These are phyloP conservation scores for Takashimella tepidaria DNA, from an alignment of 1,284 basidiomycete species.

Conservation along the genomic window DNA sequence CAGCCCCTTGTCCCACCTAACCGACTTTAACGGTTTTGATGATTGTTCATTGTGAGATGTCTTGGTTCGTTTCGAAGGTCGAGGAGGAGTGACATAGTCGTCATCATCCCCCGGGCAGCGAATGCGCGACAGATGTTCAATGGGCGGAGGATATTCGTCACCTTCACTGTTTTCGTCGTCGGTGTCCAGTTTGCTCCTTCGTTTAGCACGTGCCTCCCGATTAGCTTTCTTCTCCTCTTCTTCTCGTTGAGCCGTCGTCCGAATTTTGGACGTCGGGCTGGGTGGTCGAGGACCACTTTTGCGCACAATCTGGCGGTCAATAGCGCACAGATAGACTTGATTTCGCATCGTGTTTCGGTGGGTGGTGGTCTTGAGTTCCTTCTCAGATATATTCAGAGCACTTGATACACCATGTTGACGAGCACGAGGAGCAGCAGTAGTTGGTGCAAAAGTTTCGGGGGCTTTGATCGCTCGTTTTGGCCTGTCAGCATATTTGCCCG, in stretches of 20 bases:
- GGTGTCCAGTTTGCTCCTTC: slow-evolving; percentile 51
- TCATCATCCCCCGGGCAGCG: slow-evolving; percentile 73
- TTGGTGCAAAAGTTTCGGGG: slow-evolving; percentile 2
- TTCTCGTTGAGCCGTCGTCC: slow-evolving; percentile 64
- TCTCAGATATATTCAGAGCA: slow-evolving; percentile 35
- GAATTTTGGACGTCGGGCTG: slow-evolving; percentile 68
- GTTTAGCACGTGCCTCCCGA: slow-evolving; percentile 61
- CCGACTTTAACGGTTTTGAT: slow-evolving; percentile 50
- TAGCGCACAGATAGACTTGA: slow-evolving; percentile 44
- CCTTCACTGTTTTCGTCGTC: slow-evolving; percentile 37
- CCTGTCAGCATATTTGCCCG: slow-evolving; percentile 1
- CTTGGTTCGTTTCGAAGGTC: slow-evolving; percentile 29
- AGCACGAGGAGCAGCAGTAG: neutral
- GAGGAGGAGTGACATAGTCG: slow-evolving; percentile 64
- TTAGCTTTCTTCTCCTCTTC: slow-evolving; percentile 61
- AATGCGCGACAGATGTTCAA: slow-evolving; percentile 16
- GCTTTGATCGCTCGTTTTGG: slow-evolving; percentile 20
- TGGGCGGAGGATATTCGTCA: slow-evolving; percentile 19
- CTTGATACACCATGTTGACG: slow-evolving; percentile 8
- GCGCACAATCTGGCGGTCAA: slow-evolving; percentile 55
- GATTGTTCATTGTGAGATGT: slow-evolving; percentile 13
- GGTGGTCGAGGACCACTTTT: slow-evolving; percentile 67
- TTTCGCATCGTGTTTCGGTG: slow-evolving; percentile 40
- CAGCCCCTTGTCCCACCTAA: slow-evolving; percentile 73
- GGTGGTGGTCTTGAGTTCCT: slow-evolving; percentile 40